phyloP scores from a whole-genome alignment of 257 asterid species.

The Penstemon newberryi region DNA sequence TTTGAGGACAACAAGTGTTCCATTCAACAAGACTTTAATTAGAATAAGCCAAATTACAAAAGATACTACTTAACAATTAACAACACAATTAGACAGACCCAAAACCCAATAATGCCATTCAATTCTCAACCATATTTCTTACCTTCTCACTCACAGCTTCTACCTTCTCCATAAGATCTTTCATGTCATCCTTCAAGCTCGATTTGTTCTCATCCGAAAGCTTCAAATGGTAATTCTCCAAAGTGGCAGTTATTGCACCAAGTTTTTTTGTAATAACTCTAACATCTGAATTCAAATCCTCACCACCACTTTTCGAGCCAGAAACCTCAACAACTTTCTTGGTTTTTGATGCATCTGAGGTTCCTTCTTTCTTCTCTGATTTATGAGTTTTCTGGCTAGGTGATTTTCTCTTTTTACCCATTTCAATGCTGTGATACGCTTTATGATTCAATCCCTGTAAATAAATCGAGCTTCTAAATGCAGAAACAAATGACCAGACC shows the following conservation, averaged over 20 bases:
- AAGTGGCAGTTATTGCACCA: slow-evolving; percentile 29
- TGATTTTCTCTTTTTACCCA: slow-evolving; percentile 42
- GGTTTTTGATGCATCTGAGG: slow-evolving; percentile 23
- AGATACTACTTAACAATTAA: no score
- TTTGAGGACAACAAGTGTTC: no score
- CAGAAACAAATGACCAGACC: slow-evolving; percentile 45
- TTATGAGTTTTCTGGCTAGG: background rate
- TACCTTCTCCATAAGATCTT: slow-evolving; percentile 41
- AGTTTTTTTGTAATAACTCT: slow-evolving; percentile 32
- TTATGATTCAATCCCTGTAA: no score
- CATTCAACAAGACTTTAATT: no score
- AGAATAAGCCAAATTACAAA: no score
- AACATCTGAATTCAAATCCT: slow-evolving; percentile 33
- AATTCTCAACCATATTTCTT: slow-evolving; percentile 1
- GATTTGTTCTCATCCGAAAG: slow-evolving; percentile 33
- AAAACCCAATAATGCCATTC: no score
- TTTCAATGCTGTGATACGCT: slow-evolving; percentile 21
- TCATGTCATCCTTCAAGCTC: slow-evolving; percentile 39
- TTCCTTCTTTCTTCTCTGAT: background rate
- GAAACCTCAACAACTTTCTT: slow-evolving; percentile 36
- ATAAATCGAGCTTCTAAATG: slow-evolving; percentile 47
- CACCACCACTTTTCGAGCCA: background rate
- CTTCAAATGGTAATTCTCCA: slow-evolving; percentile 36
- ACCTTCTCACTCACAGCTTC: slow-evolving; percentile 3
- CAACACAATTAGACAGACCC: no score